Percentiles rank a stretch among this genome's conserved stretches.
Conservation (phyloP, 768 basidiomycete genomes). For the Tylopilus vinaceipallidus region DNA sequence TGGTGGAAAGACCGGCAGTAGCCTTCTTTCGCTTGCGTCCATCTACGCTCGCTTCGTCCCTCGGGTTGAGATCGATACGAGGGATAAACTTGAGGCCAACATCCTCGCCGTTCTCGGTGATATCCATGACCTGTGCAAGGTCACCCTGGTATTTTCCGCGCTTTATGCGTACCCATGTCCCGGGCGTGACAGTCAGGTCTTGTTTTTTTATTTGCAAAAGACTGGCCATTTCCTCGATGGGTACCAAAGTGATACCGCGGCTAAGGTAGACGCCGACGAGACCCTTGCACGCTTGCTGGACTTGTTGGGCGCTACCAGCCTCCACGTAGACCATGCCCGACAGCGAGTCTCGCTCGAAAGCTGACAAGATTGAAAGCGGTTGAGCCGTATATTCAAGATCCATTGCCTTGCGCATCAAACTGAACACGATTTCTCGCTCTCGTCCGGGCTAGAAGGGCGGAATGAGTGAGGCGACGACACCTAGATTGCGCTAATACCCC, state of each 20-base stretch:
- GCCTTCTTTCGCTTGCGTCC: conserved; percentile 80
- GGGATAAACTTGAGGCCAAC: conserved; percentile 93
- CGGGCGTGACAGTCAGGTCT: conserved; percentile 76
- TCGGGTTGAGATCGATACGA: conserved; percentile 94
- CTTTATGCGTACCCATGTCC: conserved; percentile 93
- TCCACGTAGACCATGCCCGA: conserved; percentile 97
- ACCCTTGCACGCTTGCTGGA: conserved; percentile 80
- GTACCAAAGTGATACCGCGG: conserved; percentile 81
- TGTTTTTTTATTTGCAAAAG: conserved; percentile 95
- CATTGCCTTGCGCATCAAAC: conserved; percentile 91
- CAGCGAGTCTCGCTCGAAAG: conserved; percentile 94
- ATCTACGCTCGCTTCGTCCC: conserved; percentile 67
- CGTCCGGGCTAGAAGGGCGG: conserved; percentile 65
- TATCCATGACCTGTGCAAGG: conserved; percentile 91
- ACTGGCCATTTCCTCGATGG: conserved; percentile 97
- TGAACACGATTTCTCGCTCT: conserved; percentile 91
- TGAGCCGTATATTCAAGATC: conserved; percentile 74
- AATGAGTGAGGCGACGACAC: neutral
- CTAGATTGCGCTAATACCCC: conserved; percentile 15
- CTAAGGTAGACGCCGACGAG: conserved; percentile 90
- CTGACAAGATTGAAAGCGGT: conserved; percentile 86
- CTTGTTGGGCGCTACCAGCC: conserved; percentile 83
- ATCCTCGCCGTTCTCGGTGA: conserved; percentile 91
- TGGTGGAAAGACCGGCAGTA: conserved; percentile 44
- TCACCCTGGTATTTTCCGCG: conserved; percentile 94